phyloP scores from a whole-genome alignment of 495 filamentous ascomycete genomes.

The Neurospora africana region DNA sequence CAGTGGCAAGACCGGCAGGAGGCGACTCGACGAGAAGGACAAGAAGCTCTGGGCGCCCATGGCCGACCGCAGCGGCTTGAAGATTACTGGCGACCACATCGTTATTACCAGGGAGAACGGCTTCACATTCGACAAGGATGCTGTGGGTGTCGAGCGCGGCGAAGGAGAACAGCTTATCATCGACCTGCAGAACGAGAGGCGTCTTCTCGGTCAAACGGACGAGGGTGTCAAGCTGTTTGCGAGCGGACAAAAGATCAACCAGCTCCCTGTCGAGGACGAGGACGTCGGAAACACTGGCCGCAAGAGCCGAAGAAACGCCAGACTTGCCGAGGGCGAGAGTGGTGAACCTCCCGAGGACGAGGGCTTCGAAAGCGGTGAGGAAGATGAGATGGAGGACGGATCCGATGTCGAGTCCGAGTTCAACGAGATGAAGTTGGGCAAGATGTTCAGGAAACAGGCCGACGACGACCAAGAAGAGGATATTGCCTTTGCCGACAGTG shows the following conservation, averaged over 20 bases:
- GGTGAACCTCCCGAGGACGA: slow-evolving; percentile 45
- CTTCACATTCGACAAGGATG: slow-evolving; percentile 67
- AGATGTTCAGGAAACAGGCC: slow-evolving; percentile 36
- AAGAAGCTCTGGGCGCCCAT: slow-evolving; percentile 94
- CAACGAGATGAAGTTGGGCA: slow-evolving; percentile 44
- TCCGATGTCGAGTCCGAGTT: slow-evolving; percentile 47
- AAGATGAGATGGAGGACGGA: slow-evolving; percentile 31
- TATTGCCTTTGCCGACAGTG: slow-evolving; percentile 86
- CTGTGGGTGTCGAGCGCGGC: slow-evolving; percentile 60
- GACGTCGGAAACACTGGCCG: slow-evolving; percentile 43
- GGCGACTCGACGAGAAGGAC: slow-evolving; percentile 84
- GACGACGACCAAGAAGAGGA: slow-evolving; percentile 44
- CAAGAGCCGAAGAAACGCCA: slow-evolving; percentile 55
- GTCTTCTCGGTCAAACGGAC: slow-evolving; percentile 69
- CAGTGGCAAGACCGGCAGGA: slow-evolving; percentile 64
- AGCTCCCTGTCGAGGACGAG: slow-evolving; percentile 46
- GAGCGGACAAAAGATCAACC: slow-evolving; percentile 58
- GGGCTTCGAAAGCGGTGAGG: slow-evolving; percentile 53
- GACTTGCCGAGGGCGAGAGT: slow-evolving; percentile 50
- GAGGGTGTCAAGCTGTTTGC: slow-evolving; percentile 75
- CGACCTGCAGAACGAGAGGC: slow-evolving; percentile 72
- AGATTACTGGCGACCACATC: slow-evolving; percentile 48
- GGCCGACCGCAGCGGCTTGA: slow-evolving; percentile 91
- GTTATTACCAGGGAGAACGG: slow-evolving; percentile 49
- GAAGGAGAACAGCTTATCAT: slow-evolving; percentile 90